These are phyloP conservation scores for Pichia kluyveri DNA, from an alignment of 805 yeast species.

Conservation along the genomic window DNA sequence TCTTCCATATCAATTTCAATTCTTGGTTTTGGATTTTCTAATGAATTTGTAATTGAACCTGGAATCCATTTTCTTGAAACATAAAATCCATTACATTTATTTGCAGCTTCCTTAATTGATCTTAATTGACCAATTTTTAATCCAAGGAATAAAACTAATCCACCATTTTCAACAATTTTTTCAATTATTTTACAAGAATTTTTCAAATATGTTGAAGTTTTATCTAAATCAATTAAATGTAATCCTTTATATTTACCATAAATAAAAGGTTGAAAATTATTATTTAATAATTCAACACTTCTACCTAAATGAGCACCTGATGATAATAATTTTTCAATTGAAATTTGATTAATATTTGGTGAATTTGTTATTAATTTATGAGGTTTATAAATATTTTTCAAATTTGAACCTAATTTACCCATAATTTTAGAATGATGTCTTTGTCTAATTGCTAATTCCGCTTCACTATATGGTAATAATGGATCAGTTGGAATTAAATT, in stretches of 20 bases:
- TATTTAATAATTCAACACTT: conserved; percentile 67
- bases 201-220: conserved; percentile 65
- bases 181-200: conserved; percentile 81
- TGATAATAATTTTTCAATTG: conserved; percentile 67
- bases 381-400: conserved; percentile 62
- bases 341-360: conserved; percentile 42
- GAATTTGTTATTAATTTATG: conserved; percentile 59
- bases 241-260: conserved; percentile 87
- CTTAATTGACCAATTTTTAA: conserved; percentile 70
- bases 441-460: conserved; percentile 72
- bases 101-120: conserved; percentile 72
- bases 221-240: conserved; percentile 83
- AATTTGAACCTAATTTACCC: conserved; percentile 54
- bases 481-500: conserved; percentile 51
- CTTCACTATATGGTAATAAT: conserved; percentile 60
- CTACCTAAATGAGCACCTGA: conserved; percentile 96
- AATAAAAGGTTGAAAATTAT: conserved; percentile 76
- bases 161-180: conserved; percentile 78
- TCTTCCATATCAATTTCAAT: conserved; percentile 74
- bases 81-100: conserved; percentile 67
- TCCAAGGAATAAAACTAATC: conserved; percentile 73
- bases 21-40: conserved; percentile 48
- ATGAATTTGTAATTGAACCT: conserved; percentile 84
- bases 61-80: conserved; percentile 88
- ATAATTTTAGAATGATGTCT: conserved; percentile 47